Evolutionary conservation across 176 grass and related monocot genomes (phyloP).

Genomic region (Puya raimondii): DNA sequence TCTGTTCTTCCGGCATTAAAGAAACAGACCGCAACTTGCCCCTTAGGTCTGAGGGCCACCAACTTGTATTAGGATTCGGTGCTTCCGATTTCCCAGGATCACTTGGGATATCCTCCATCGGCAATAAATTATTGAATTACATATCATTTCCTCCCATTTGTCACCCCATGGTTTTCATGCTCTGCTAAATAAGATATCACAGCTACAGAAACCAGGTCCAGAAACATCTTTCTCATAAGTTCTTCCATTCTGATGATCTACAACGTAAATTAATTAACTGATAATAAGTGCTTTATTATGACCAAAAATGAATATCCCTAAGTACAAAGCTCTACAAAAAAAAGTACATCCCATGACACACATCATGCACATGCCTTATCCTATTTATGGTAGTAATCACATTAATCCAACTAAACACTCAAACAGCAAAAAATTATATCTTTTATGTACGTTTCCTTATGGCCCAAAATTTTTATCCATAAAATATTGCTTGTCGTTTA

Average conservation of each 20-base stretch:
- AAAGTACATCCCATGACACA: too few relatives aligned
- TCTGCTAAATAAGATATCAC: slow-evolving; percentile 10
- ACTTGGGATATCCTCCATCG: slow-evolving; percentile 64
- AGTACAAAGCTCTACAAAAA: too few relatives aligned
- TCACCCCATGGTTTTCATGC: slow-evolving; percentile 31
- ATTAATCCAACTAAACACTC: too few relatives aligned
- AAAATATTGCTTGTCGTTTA: too few relatives aligned
- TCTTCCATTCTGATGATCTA: background rate
- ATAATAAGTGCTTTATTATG: too few relatives aligned
- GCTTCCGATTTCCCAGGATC: slow-evolving; percentile 43
- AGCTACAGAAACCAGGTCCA: slow-evolving; percentile 9
- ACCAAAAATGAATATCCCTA: too few relatives aligned
- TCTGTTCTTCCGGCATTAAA: slow-evolving; percentile 23
- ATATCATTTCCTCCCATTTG: slow-evolving; percentile 34
- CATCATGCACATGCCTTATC: too few relatives aligned
- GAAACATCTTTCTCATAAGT: background rate
- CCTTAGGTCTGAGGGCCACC: slow-evolving; percentile 39
- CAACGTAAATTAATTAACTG: background rate
- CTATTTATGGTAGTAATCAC: too few relatives aligned
- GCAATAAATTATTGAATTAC: slow-evolving; percentile 31
- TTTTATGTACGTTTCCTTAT: too few relatives aligned
- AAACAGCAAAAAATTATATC: too few relatives aligned
- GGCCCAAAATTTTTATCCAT: too few relatives aligned
- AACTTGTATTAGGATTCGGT: slow-evolving; percentile 35
- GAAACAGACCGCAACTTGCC: slow-evolving; percentile 49